phyloP scores from a whole-genome alignment of 352 stramenopile genomes.

The Albugo laibachii region DNA sequence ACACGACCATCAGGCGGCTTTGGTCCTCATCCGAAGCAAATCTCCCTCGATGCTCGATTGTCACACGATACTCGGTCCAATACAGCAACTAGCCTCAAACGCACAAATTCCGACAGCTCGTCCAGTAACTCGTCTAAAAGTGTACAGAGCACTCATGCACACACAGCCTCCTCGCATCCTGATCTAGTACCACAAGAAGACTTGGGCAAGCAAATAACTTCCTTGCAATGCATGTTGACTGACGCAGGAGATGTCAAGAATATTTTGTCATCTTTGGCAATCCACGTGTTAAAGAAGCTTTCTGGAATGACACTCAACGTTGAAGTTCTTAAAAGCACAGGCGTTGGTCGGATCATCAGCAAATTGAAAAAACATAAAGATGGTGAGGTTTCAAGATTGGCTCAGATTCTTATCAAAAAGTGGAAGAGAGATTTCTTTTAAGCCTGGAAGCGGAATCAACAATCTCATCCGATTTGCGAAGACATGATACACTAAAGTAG shows the following conservation, averaged over 20 bases:
- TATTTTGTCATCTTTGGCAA: conserved; percentile 35
- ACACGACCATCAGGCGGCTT: too few species aligned
- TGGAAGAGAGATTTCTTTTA: conserved; percentile 36
- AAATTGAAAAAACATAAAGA: conserved; percentile 64
- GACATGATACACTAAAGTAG: too few species aligned
- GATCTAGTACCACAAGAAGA: conserved; percentile 14
- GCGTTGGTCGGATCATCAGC: conserved; percentile 66
- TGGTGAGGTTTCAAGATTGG: conserved; percentile 35
- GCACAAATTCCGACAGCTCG: too few species aligned
- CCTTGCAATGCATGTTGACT: conserved; percentile 54
- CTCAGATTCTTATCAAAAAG: conserved; percentile 51
- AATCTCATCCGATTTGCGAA: too few species aligned
- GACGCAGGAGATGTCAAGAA: conserved; percentile 51
- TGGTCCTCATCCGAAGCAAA: too few species aligned
- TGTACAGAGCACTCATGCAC: too few species aligned
- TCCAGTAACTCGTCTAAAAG: too few species aligned
- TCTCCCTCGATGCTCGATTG: too few species aligned
- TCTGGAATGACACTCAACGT: conserved; percentile 47
- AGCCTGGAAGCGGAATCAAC: too few species aligned
- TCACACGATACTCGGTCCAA: too few species aligned
- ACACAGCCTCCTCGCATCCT: not conserved
- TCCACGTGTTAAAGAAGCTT: conserved; percentile 50
- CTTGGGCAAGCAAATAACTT: conserved; percentile 38
- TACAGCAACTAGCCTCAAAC: too few species aligned
- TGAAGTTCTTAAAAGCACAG: conserved; percentile 68